Percentiles rank a stretch among this genome's conserved stretches.
These are phyloP conservation scores for Heterobasidion occidentale DNA, from an alignment of 1,284 basidiomycete species.

Conservation along the genomic window DNA sequence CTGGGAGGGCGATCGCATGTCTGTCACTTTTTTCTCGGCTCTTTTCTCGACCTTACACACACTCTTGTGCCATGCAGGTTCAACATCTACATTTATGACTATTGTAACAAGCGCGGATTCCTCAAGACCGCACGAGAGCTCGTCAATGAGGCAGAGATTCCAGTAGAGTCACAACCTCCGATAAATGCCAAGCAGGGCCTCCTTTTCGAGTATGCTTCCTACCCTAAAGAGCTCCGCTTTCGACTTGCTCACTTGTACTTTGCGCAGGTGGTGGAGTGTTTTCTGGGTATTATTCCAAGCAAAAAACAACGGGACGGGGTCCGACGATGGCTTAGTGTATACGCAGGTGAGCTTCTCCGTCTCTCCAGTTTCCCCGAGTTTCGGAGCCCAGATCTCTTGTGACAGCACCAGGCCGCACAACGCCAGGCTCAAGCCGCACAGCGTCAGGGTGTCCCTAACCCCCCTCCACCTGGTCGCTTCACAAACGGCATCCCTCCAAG, in stretches of 20 bases:
- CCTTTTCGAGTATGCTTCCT: conserved; percentile 55
- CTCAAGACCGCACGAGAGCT: conserved; percentile 60
- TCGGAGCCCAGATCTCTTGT: no score
- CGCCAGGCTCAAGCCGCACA: no score
- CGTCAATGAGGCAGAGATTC: conserved; percentile 52
- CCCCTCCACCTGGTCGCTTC: conserved; percentile 15
- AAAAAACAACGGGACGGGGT: conserved; percentile 53
- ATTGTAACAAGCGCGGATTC: conserved; percentile 72
- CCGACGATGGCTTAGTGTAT: conserved; percentile 66
- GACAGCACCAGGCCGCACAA: no score
- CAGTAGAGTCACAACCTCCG: conserved; percentile 52
- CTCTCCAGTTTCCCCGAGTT: not conserved
- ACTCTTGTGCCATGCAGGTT: conserved; percentile 41
- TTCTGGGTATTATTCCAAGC: conserved; percentile 79
- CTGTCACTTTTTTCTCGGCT: conserved; percentile 12
- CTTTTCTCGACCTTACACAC: not conserved
- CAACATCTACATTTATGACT: conserved; percentile 81
- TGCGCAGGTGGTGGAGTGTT: conserved; percentile 73
- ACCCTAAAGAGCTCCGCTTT: not conserved
- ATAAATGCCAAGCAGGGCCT: conserved; percentile 77
- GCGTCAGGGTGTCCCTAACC: conserved; percentile 8
- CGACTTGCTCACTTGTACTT: not conserved
- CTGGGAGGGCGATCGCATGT: conserved; percentile 56
- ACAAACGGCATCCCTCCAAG: conserved; percentile 24
- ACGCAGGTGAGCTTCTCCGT: conserved; percentile 43